Percentiles rank a stretch among this genome's conserved stretches.
These are phyloP conservation scores for Periglandula ipomoeae DNA, from an alignment of 2,329 filamentous ascomycete genomes.

Conservation along the genomic window DNA sequence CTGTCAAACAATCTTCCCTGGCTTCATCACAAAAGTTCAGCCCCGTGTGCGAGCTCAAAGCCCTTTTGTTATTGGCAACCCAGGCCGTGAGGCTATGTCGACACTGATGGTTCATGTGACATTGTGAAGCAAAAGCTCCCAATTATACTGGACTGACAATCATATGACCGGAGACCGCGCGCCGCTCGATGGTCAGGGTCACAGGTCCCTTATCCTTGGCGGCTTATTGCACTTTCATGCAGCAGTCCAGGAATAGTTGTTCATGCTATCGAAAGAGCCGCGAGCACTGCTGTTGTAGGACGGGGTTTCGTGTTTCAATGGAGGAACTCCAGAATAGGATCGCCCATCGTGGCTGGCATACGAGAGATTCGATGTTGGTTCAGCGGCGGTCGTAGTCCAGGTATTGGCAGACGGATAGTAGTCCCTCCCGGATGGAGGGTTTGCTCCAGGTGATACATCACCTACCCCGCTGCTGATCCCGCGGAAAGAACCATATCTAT, in stretches of 20 bases:
- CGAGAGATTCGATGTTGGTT: slow-evolving; percentile 32
- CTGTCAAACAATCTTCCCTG: no score
- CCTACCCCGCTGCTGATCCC: slow-evolving; percentile 19
- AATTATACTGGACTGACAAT: no score
- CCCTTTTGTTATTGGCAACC: no score
- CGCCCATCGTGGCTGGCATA: slow-evolving; percentile 35
- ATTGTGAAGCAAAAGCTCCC: no score
- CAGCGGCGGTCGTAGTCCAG: slow-evolving; percentile 43
- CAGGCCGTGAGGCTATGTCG: no score
- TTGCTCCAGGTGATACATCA: slow-evolving; percentile 22
- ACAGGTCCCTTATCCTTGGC: background rate
- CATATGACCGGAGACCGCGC: no score
- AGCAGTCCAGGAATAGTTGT: slow-evolving; percentile 49
- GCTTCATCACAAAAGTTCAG: no score
- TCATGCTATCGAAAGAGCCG: slow-evolving; percentile 39
- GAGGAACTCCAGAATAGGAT: slow-evolving; percentile 15
- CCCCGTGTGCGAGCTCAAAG: no score
- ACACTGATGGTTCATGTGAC: no score
- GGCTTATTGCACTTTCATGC: slow-evolving; percentile 23
- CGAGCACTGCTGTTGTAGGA: slow-evolving; percentile 31
- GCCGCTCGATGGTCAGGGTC: no score
- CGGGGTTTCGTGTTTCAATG: slow-evolving; percentile 27
- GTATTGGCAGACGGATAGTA: slow-evolving; percentile 44
- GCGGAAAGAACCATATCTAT: slow-evolving; percentile 43
- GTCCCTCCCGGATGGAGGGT: slow-evolving; percentile 31